phyloP scores from a whole-genome alignment of 73 alveolate genomes.

The Paramecium primaurelia region DNA sequence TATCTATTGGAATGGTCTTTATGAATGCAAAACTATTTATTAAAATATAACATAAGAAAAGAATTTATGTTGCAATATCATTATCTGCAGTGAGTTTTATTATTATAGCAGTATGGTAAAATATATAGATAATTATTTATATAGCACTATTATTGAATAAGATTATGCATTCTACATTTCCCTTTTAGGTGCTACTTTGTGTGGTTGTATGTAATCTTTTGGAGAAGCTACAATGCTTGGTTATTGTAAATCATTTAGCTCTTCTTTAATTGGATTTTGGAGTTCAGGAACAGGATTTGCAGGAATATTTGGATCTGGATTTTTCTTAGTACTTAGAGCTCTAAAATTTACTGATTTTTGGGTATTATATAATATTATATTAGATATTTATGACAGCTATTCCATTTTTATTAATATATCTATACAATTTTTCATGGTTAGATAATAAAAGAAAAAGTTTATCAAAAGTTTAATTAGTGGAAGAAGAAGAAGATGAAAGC shows the following conservation, averaged over 20 bases:
- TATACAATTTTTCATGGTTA: constrained; percentile 10
- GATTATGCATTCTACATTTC: constrained; percentile 48
- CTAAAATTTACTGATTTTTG: constrained; percentile 61
- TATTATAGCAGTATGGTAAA: constrained; percentile 30
- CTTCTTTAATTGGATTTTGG: constrained; percentile 53
- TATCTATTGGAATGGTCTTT: constrained; percentile 44
- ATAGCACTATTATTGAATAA: background rate
- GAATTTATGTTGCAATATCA: constrained; percentile 33
- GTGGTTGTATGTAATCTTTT: constrained; percentile 61
- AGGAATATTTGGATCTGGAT: constrained; percentile 86
- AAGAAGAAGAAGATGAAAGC: constrained; percentile 22
- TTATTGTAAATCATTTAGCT: constrained; percentile 33
- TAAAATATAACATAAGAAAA: constrained; percentile 39
- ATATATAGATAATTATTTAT: background rate
- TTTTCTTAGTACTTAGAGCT: constrained; percentile 63
- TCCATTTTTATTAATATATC: constrained; percentile 18
- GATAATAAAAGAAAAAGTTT: background rate
- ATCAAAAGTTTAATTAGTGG: background rate
- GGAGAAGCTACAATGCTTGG: constrained; percentile 63
- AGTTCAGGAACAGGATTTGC: constrained; percentile 88
- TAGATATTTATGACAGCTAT: constrained; percentile 24
- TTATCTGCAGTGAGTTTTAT: constrained; percentile 40
- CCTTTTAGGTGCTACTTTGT: constrained; percentile 45
- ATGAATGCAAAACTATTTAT: constrained; percentile 56
- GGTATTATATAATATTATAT: background rate